Evolutionary conservation across 2,329 filamentous ascomycete genomes (phyloP), one percentile per base, ranked within the genome.

Genomic region (Clarireedia homoeocarpa): DNA sequence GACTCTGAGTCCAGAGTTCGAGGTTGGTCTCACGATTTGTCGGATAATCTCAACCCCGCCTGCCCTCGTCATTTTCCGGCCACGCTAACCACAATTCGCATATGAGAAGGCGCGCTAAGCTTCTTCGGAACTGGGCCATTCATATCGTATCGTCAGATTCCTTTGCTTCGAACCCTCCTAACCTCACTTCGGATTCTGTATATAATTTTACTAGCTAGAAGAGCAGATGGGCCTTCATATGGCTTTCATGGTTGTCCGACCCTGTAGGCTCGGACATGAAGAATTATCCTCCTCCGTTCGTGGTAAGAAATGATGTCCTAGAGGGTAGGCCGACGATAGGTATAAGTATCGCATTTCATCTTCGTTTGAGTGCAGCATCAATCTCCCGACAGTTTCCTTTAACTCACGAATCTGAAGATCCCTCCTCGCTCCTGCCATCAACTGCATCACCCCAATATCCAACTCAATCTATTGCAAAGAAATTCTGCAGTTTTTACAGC

Each of bases 51-150:
- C 7, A 30, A 10, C 30, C 30, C 30, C 30, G 39, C 39, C 3
- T 14, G 15, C 20, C 39, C 6, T 7, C 7, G 15, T 20, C 39
- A 20, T 17, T 42, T 17, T 20, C 15, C 5, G 15, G 7, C 2
- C 39, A 20, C 39, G n/a, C 51, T 53, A 53, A 40, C 30, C 51
- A 48, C 24, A 26, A 26, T 24, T 48, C 44, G 44, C 44, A 48
- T 40, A 20, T 24, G 4, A 39, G 1, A 15, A 7, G 7, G 12
- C 20, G 20, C 17, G 10, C 5, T 47, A 38, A 23, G 10, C 34
- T 12, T 9, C 15, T 53, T n/a, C 1, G 42, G 14, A n/a, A 46
- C 6, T 20, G 1, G 14, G 10, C 30, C 42, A 48, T 39, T 48
- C 2, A 26, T n/a, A n/a, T 39, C 39, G 6, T 2, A 14, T 27